Conservation (phyloP, 2,329 filamentous ascomycete genomes). For the Trichoderma citrinoviride region DNA sequence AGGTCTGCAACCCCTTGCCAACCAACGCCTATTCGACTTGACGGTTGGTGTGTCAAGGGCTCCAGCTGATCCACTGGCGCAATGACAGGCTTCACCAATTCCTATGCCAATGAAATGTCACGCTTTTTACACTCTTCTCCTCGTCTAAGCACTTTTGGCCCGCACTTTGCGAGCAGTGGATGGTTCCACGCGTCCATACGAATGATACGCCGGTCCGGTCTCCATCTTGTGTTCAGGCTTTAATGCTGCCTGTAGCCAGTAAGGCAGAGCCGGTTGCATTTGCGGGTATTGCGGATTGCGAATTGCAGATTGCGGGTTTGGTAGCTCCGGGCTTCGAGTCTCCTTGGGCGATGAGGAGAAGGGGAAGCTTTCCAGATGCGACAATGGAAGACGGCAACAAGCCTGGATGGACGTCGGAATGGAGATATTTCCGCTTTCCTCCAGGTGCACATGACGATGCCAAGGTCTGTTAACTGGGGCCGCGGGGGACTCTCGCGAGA, state of each 20-base stretch:
- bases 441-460: background rate
- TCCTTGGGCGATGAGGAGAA: background rate
- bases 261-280: background rate
- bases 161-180: background rate
- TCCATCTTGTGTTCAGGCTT: background rate
- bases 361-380: background rate
- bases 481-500: background rate
- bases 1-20: background rate
- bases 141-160: background rate
- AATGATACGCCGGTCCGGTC: background rate
- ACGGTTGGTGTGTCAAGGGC: background rate
- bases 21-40: background rate
- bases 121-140: background rate
- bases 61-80: background rate
- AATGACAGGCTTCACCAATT: background rate
- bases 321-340: background rate
- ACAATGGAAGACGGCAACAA: background rate
- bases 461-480: background rate
- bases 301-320: background rate
- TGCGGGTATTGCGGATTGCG: background rate
- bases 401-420: background rate
- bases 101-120: background rate
- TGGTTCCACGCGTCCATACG: background rate
- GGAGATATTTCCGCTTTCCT: background rate
- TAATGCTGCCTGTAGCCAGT: background rate